Base-by-base conservation (phyloP, 2,329 filamentous ascomycete species). In the Aspergillus glaucus region DNA sequence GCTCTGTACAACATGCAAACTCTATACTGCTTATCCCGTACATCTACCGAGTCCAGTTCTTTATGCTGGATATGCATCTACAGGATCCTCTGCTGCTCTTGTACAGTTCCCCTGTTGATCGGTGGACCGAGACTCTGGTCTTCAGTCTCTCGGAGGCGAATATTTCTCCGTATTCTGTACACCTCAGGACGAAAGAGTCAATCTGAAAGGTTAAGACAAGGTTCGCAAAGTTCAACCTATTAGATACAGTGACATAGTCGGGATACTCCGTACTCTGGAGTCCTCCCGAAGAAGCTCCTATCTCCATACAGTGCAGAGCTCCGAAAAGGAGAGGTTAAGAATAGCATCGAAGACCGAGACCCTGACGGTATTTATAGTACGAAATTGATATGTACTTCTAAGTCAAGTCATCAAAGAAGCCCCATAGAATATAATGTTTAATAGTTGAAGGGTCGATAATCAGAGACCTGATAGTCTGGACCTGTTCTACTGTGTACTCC, bases 51-150 rank as follows among this genome's bases (percentile, higher is more conserved):
- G 4, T 12, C 4, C 26, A 12, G 26, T 30, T 12, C 26, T 30
- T 30, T 12, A 30, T 30, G 26, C 26, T 30, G 26, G 26, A 12
- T 12, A 30, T 30, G 26, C 26, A 30, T 30, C 9, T 40, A 40
- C 36, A 40, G 19, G 15, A 17, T 40, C 36, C 36, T 17, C 36
- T 40, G 36, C 9, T 40, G 9, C 26, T 30, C 26, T 12, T 30
- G 10, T 30, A 30, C 26, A 39, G 17, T 51, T 52, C 55, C 51
- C 51, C 52, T 58, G 54, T 55, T 55, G 54, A 56, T 56, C 54
- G 50, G 54, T 55, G 55, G 55, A 56, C 26, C 26, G 50, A 21
- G 21, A 12, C 10, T 9, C 21, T 22, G 8, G 39, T 21, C 12
- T 12, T 19, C n/a, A 39, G 19, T 39, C n/a, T 39, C 36, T 12